These are phyloP conservation scores for Lagerstroemia speciosa DNA, from an alignment of 345 rosid species.

Conservation along the genomic window DNA sequence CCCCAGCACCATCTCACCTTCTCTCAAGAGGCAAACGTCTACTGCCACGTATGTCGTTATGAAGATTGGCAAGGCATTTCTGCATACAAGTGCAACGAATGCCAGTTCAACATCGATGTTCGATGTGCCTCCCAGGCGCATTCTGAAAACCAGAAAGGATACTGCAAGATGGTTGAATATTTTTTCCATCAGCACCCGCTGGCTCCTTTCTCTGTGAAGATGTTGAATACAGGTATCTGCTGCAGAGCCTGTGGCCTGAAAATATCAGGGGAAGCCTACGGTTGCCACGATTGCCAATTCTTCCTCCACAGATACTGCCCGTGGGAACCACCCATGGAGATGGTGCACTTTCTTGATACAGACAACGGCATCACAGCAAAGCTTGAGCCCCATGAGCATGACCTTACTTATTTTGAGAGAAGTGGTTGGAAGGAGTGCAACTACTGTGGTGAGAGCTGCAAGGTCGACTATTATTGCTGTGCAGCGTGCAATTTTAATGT, in stretches of 20 bases:
- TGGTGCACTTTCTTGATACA: not conserved
- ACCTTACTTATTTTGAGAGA: not conserved
- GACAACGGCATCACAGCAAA: not conserved
- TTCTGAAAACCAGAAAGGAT: no score
- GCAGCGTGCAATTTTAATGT: not conserved
- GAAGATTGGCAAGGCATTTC: no score
- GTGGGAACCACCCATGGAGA: not conserved
- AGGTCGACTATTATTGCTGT: not conserved
- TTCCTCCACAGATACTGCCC: not conserved
- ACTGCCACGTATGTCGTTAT: no score
- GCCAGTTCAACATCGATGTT: not conserved
- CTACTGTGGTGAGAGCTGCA: not conserved
- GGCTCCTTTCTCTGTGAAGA: not conserved
- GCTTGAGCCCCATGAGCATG: not conserved
- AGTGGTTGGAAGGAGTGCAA: not conserved
- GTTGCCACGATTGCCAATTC: not conserved
- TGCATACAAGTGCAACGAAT: not conserved
- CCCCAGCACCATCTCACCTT: not conserved
- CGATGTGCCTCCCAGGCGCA: not conserved
- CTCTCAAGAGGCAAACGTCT: no score
- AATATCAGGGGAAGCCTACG: not conserved
- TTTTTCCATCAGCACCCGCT: not conserved
- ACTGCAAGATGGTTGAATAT: not conserved
- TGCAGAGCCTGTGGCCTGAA: conserved; percentile 1
- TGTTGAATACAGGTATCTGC: not conserved